Conservation (phyloP, 116 monocot species). For the Trichopus zeylanicus region DNA sequence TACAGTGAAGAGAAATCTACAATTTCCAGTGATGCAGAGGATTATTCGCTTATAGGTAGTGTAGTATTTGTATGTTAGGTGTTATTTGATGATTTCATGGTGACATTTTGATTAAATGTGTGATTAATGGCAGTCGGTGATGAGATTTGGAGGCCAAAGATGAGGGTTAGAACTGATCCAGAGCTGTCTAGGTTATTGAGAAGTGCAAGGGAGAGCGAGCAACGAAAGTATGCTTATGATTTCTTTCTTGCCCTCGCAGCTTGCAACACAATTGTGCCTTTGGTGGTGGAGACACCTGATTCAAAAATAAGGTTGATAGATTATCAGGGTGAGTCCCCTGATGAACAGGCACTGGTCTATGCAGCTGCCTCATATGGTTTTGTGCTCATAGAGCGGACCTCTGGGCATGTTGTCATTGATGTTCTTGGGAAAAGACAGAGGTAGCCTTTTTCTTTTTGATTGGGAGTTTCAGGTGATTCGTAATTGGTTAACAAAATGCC, state of each 20-base stretch:
- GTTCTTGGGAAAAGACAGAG: slow-evolving; percentile 53
- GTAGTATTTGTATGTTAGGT: background rate
- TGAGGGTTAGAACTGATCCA: slow-evolving; percentile 50
- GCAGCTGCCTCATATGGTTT: slow-evolving; percentile 87
- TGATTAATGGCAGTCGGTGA: slow-evolving; percentile 27
- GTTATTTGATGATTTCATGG: slow-evolving; percentile 4
- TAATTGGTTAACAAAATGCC: background rate
- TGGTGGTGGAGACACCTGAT: slow-evolving; percentile 33
- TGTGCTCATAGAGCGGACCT: slow-evolving; percentile 63
- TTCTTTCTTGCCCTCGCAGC: slow-evolving; percentile 70
- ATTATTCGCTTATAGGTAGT: slow-evolving; percentile 31
- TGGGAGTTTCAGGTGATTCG: background rate
- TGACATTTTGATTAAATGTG: background rate
- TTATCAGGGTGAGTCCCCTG: slow-evolving; percentile 94
- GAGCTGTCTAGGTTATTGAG: slow-evolving; percentile 33
- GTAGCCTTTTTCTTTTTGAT: slow-evolving; percentile 16
- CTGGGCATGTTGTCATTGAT: slow-evolving; percentile 67
- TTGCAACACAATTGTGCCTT: slow-evolving; percentile 90
- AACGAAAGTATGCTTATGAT: slow-evolving; percentile 27
- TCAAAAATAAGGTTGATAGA: slow-evolving; percentile 38
- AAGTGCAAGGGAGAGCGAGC: slow-evolving; percentile 19
- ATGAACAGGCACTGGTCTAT: slow-evolving; percentile 85
- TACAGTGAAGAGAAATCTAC: slow-evolving; percentile 21
- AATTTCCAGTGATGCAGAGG: slow-evolving; percentile 2
- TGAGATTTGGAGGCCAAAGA: slow-evolving; percentile 49